These are phyloP conservation scores for Pythium diclinum DNA, from an alignment of 352 stramenopile species.

Conservation along the genomic window DNA sequence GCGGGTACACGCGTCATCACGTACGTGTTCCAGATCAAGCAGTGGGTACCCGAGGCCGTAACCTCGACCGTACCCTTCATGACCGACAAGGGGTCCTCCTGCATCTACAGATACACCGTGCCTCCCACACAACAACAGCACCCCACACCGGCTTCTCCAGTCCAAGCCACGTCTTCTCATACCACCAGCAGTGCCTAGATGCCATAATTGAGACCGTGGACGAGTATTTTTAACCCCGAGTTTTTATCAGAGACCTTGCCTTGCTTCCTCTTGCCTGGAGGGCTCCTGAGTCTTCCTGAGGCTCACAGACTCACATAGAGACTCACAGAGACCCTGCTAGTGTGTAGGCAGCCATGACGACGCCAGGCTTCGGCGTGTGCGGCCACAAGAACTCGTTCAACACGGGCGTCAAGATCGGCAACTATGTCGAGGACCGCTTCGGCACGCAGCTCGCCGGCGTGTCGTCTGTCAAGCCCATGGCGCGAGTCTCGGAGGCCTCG, in stretches of 20 bases:
- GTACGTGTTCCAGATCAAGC: slow-evolving; percentile 64
- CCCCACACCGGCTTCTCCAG: not conserved
- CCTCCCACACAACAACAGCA: slow-evolving; percentile 11
- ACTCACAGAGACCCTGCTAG: not conserved
- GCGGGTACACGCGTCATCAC: slow-evolving; percentile 51
- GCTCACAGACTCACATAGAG: not conserved
- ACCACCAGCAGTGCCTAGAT: slow-evolving; percentile 2
- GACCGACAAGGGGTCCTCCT: slow-evolving; percentile 45
- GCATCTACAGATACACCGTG: slow-evolving; percentile 47
- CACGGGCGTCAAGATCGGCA: slow-evolving; percentile 71
- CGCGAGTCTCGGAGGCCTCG: slow-evolving; percentile 43
- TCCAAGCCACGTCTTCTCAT: too few species aligned
- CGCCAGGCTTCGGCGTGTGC: slow-evolving; percentile 65
- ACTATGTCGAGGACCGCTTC: slow-evolving; percentile 82
- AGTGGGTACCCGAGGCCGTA: slow-evolving; percentile 45
- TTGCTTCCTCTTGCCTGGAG: too few species aligned
- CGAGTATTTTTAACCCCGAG: slow-evolving; percentile 6
- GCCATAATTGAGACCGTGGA: not conserved
- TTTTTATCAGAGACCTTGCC: not conserved
- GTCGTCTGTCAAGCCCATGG: slow-evolving; percentile 37
- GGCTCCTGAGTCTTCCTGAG: not conserved
- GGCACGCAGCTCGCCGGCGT: slow-evolving; percentile 42
- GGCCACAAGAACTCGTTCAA: slow-evolving; percentile 84
- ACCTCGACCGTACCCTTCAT: slow-evolving; percentile 56
- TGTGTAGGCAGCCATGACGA: slow-evolving; percentile 27